Evolutionary conservation across 768 basidiomycete genomes (phyloP), one percentile per base, ranked within the genome.

Genomic region (Trametes punicea): DNA sequence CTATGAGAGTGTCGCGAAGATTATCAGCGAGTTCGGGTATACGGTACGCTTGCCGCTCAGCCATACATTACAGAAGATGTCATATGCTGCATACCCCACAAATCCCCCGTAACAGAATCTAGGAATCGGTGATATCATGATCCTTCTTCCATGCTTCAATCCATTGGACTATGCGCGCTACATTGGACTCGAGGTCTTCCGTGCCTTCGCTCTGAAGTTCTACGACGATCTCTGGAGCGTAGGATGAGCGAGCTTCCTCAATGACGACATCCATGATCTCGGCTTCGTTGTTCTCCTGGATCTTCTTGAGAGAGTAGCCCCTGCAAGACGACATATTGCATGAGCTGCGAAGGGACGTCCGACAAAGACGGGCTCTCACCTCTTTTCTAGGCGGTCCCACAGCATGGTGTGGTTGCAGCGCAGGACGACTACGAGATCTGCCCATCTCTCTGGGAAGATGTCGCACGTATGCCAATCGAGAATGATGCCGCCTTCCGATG

Each of bases 401-500:
- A 99, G 72, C 56, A 80, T 73, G 4, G 87, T 80, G 69, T 98
- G 96, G 66, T 97, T 79, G 64, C 95, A 98, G 10, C 87, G 83
- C 7, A 98, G 74, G 30, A 98, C 94, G 34, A 98, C 85, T 44
- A 97, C 94, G 27, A 98, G 79, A 73, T 99, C 97, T 21, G 89
- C 79, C 97, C 97, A 98, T 54, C 96, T 82, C 71, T 99, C 94
- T 0, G 97, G 97, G 64, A 95, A 99, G 31, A 85, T 71, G 59
- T 93, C 93, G 72, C 92, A 94, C 20, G 90, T 90, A 68, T 97
- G 93, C 92, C 94, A 96, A 71, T 97, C 93, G 26, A 97, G 84
- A 52, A 97, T 83, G 59, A 94, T 73, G 16, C 91, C 91, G 8
- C 93, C 94, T 40, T 72, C 74, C 0, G 79, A 71, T 0, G 80